Conservation (phyloP, 2,329 filamentous ascomycete genomes). For the Chrysoporthe cubensis region DNA sequence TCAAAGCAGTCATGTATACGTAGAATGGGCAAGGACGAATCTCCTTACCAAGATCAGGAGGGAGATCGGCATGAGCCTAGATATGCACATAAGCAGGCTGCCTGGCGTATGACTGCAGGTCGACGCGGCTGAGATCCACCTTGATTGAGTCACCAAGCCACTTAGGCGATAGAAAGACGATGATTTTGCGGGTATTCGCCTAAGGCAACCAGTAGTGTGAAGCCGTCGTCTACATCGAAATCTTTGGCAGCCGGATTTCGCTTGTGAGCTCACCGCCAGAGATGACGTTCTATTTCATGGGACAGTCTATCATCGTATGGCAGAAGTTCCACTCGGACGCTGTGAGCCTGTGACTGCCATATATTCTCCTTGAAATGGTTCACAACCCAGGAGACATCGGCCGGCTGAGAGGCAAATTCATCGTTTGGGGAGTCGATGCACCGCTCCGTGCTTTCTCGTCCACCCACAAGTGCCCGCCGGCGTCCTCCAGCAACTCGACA, state of each 20-base stretch:
- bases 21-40: neutral
- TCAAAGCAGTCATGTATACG: neutral
- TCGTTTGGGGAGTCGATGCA: constrained; percentile 20
- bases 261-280: neutral
- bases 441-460: constrained; percentile 44
- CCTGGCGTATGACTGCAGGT: neutral
- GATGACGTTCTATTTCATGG: neutral
- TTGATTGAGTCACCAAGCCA: neutral
- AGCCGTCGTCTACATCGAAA: neutral
- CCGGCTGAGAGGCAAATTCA: constrained; percentile 21
- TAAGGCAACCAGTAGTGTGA: neutral
- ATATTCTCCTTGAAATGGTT: neutral
- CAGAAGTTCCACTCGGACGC: neutral
- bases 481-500: constrained; percentile 58
- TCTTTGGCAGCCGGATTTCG: neutral
- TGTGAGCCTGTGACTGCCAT: neutral
- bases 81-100: neutral
- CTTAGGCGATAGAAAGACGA: neutral
- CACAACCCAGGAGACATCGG: constrained; percentile 27
- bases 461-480: constrained; percentile 63
- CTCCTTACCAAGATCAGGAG: neutral
- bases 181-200: neutral
- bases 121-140: neutral
- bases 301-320: neutral
- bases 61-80: neutral